Base-by-base conservation (phyloP, 768 basidiomycete species). In the Calocybe gangraenosa region DNA sequence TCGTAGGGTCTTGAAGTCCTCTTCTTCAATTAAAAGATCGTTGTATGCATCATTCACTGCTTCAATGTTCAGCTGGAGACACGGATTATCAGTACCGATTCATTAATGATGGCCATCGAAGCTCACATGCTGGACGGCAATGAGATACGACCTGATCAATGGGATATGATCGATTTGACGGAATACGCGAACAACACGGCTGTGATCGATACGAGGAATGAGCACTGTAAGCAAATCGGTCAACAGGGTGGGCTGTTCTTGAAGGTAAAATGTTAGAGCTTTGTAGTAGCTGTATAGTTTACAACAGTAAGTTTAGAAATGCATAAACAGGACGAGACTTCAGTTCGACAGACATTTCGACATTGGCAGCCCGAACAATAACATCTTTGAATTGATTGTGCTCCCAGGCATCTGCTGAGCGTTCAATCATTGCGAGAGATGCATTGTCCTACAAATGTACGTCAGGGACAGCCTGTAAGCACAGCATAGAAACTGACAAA, bases 351-450 rank as follows among this genome's bases (percentile, higher is more conserved):
- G 64, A 89, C 89, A 99, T 97, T 70, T 99, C 96, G 50, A 98
- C 81, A 59, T 99, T 99, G 38, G 96, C 95, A 17, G 88, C 94
- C 48, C 94, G 89, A 59, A 97, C 90, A 44, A 96, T 79, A 46
- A 96, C 85, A 56, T 98, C 96, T 76, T 98, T 98, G 84, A 99
- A 99, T 65, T 97, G 95, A 58, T 92, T 94, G 70, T 99, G 96
- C 46, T 99, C 96, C 94, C 94, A 99, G 39, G 93, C 92, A 65
- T 96, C 92, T n/a, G 91, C 80, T 1, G 96, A 90, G 15, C 94
- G 86, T 64, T 99, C 96, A 63, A 98, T 97, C 94, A 98, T 99
- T 3, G 93, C 92, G 54, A 98, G 74, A 30, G 95, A 91, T 23
- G 96, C 95, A 59, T 99, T 98, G 63, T 98, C 96, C 82, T 92